Conservation (phyloP, 2,329 filamentous ascomycete genomes). For the Aspergillus chevalieri region DNA sequence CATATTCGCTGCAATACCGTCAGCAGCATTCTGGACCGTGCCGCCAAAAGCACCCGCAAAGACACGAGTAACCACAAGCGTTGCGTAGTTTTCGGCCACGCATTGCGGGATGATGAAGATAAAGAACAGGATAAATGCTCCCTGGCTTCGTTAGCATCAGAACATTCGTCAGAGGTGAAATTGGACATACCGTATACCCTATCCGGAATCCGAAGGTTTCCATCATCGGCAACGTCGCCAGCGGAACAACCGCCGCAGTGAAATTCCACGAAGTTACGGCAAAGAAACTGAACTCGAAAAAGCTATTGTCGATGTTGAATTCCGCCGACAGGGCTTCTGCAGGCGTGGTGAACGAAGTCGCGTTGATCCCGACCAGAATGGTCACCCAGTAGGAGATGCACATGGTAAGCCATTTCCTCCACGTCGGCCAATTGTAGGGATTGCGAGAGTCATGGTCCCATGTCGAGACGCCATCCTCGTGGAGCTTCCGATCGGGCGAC, state of each 20-base stretch:
- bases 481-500: background rate
- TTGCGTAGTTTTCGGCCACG: background rate
- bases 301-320: slow-evolving; percentile 9
- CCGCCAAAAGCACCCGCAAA: slow-evolving; percentile 1
- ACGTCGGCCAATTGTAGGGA: slow-evolving; percentile 14
- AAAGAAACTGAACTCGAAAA: slow-evolving; percentile 16
- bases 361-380: slow-evolving; percentile 15
- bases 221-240: slow-evolving; percentile 14
- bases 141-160: background rate
- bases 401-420: slow-evolving; percentile 14
- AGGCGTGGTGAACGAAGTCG: slow-evolving; percentile 15
- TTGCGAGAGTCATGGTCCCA: slow-evolving; percentile 12
- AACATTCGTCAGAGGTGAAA: background rate
- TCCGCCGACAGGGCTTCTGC: slow-evolving; percentile 9
- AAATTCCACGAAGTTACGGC: slow-evolving; percentile 15
- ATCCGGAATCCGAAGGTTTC: slow-evolving; percentile 14
- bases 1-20: slow-evolving; percentile 1
- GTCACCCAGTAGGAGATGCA: slow-evolving; percentile 12
- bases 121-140: background rate
- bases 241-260: slow-evolving; percentile 12
- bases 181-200: slow-evolving; percentile 7
- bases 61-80: background rate
- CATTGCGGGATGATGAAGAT: slow-evolving; percentile 1
- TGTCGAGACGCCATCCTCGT: background rate
- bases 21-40: slow-evolving; percentile 1